phyloP scores from a whole-genome alignment of 768 basidiomycete species.

The Lentinula guzmanii region DNA sequence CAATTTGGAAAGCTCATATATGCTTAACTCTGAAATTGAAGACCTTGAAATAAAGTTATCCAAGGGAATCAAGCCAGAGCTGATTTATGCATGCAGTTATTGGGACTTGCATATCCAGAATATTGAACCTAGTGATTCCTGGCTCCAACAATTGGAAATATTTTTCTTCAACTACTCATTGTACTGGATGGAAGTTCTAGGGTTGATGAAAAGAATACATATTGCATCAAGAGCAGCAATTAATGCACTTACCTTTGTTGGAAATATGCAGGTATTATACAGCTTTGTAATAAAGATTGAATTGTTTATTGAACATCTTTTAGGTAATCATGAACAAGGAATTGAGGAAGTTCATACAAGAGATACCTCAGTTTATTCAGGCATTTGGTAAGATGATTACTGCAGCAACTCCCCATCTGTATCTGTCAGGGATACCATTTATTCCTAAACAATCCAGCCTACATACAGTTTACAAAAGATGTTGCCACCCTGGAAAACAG shows the following conservation, averaged over 20 bases:
- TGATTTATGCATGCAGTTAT: background rate
- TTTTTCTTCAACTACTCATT: background rate
- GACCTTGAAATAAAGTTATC: background rate
- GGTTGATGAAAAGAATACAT: background rate
- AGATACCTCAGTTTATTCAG: background rate
- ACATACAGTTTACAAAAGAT: constrained; percentile 6
- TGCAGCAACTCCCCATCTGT: constrained; percentile 14
- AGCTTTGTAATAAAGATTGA: background rate
- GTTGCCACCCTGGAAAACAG: background rate
- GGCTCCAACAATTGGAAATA: background rate
- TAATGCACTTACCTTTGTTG: background rate
- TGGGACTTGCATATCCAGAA: background rate
- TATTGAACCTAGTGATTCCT: background rate
- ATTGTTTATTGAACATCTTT: background rate
- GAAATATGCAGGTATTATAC: background rate
- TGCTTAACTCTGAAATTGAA: background rate
- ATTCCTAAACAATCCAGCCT: constrained; percentile 6
- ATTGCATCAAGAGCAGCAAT: background rate
- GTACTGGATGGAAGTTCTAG: background rate
- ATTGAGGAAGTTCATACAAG: background rate
- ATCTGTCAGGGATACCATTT: constrained; percentile 20
- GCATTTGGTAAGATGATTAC: constrained; percentile 7
- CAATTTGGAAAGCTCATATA: background rate
- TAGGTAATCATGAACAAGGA: background rate
- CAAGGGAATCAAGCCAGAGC: background rate